Conservation (phyloP, 345 rosid species). For the Salix arbutifolia region DNA sequence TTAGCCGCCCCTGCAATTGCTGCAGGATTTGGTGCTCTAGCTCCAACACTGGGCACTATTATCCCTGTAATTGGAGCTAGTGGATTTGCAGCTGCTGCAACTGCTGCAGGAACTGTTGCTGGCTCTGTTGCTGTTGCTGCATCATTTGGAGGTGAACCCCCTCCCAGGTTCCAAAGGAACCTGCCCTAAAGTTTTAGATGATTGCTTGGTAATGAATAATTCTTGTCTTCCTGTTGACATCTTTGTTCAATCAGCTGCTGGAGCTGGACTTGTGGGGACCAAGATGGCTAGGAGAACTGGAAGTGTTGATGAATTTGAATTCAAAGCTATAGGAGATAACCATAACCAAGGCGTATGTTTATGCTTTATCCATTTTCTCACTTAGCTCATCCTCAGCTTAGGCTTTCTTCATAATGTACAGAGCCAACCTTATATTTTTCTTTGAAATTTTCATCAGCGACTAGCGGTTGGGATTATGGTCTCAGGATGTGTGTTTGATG, state of each 20-base stretch:
- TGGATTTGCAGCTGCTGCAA: conserved; percentile 98
- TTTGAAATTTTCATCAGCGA: conserved; percentile 47
- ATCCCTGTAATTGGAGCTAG: conserved; percentile 93
- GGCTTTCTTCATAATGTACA: background rate
- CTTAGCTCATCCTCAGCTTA: background rate
- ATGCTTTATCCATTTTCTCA: background rate
- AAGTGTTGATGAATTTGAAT: conserved; percentile 83
- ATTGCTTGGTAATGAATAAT: background rate
- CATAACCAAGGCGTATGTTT: conserved; percentile 74
- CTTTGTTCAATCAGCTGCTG: conserved; percentile 63
- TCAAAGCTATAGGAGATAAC: conserved; percentile 75
- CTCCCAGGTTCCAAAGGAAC: background rate
- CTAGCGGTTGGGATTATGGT: conserved; percentile 83
- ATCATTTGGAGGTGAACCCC: conserved; percentile 88
- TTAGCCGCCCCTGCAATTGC: conserved; percentile 99
- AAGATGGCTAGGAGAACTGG: conserved; percentile 93
- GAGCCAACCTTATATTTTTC: conserved; percentile 22
- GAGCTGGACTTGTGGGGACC: conserved; percentile 93
- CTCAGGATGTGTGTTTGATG: conserved; percentile 68
- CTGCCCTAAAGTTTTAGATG: background rate
- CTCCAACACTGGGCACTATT: conserved; percentile 87
- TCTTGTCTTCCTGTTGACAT: background rate
- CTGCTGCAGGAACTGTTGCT: conserved; percentile 91
- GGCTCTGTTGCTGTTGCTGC: conserved; percentile 99
- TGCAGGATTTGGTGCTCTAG: conserved; percentile 89